These are phyloP conservation scores for Clavariopsis aquatica DNA, from an alignment of 495 filamentous ascomycete species.

Conservation along the genomic window DNA sequence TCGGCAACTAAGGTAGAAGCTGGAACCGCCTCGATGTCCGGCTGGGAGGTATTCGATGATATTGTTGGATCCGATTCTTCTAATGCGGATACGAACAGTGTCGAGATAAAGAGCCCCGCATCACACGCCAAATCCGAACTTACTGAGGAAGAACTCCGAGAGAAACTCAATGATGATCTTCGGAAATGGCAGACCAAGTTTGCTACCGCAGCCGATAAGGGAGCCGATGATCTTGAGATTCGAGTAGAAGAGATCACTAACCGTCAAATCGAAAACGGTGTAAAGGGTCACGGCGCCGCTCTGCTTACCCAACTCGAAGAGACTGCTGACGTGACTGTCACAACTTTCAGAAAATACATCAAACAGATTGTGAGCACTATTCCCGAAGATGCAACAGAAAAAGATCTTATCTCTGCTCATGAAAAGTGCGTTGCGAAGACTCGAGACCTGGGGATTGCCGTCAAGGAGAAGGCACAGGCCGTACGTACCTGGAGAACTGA, in stretches of 20 bases:
- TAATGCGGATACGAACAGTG: background rate
- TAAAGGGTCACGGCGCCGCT: slow-evolving; percentile 64
- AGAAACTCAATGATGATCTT: slow-evolving; percentile 76
- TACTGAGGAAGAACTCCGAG: slow-evolving; percentile 54
- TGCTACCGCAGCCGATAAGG: slow-evolving; percentile 75
- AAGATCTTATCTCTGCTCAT: slow-evolving; percentile 57
- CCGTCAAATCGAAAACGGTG: slow-evolving; percentile 65
- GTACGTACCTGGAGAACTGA: slow-evolving; percentile 75
- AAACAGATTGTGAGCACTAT: slow-evolving; percentile 59
- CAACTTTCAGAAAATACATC: slow-evolving; percentile 68
- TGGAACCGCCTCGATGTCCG: slow-evolving; percentile 22
- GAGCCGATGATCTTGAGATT: slow-evolving; percentile 66
- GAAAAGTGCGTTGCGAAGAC: slow-evolving; percentile 66
- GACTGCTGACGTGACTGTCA: slow-evolving; percentile 61
- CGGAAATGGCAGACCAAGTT: slow-evolving; percentile 83
- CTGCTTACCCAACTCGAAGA: slow-evolving; percentile 69
- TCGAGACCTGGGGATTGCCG: slow-evolving; percentile 68
- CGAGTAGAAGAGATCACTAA: slow-evolving; percentile 77
- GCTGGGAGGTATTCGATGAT: slow-evolving; percentile 19
- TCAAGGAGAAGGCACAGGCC: slow-evolving; percentile 79
- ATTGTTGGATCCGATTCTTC: slow-evolving; percentile 28
- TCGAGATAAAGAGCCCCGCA: slow-evolving; percentile 24
- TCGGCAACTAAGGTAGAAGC: background rate
- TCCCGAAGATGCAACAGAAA: slow-evolving; percentile 55
- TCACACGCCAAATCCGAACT: slow-evolving; percentile 15